Evolutionary conservation across 1,284 basidiomycete genomes (phyloP), one percentile per base, ranked within the genome.

Genomic region (Ceratobasidium sp.): DNA sequence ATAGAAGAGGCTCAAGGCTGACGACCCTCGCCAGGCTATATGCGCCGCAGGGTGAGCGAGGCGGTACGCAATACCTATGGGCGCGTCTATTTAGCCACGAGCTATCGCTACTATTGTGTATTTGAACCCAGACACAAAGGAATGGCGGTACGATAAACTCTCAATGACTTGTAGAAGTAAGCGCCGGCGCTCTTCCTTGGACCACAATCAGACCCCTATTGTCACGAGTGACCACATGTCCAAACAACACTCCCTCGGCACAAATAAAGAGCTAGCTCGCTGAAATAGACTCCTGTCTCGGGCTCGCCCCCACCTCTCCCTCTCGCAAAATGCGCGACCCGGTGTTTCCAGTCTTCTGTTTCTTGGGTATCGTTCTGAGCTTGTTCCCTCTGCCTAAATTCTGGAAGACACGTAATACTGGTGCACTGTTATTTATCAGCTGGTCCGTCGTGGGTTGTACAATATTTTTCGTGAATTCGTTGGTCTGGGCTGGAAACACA

Each of bases 401-500:
- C 82, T 46, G 90, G 79, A 86, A 89, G 74, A 87, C 89, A 2
- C 87, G 89, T 81, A 93, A 93, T 79, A 85, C 87, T 0, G 92
- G 91, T 44, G 92, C 91, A 12, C 88, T 92, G 78, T 83, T 90
- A 65, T 91, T 88, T 83, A 92, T 94, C 84, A 81, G 86, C 52
- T 94, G 92, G 92, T 85, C 88, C 1, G 87, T 87, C 1, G 59
- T 91, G 3, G 87, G 84, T 1, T 91, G 89, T 81, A 84, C 94
- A n/a, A 87, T 88, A 73, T 83, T 86, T 46, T 89, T 88, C 80
- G 85, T 94, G 80, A 92, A 95, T 83, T 87, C 89, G 20, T 83
- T 92, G 46, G 82, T 93, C 17, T 95, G 93, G 93, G 86, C 86
- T 71, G 85, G 89, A 46, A 91, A 90, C 81, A 86, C 87, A 1